Conservation (phyloP, 225 moss, liverwort and hornwort species). For the Lunularia cruciata region DNA sequence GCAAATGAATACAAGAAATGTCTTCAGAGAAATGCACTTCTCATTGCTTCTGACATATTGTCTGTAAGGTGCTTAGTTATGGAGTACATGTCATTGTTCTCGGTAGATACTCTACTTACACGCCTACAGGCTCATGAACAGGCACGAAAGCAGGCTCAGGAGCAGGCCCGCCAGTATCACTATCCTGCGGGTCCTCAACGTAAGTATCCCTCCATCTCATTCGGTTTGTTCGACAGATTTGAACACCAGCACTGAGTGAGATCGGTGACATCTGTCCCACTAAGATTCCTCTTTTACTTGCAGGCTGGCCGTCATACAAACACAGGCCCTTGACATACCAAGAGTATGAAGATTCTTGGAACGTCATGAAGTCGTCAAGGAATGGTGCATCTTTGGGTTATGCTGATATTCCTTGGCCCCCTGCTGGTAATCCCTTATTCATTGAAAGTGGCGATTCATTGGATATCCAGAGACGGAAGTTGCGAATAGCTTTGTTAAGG, state of each 20-base stretch:
- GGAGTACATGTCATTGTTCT: no score
- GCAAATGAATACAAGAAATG: no score
- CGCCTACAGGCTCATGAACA: conserved; percentile 12
- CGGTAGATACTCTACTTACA: no score
- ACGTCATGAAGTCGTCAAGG: conserved; percentile 22
- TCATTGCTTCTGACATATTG: no score
- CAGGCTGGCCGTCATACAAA: conserved; percentile 22
- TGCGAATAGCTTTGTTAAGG: conserved; percentile 37
- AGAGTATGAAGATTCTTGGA: conserved; percentile 50
- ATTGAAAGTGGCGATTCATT: conserved; percentile 38
- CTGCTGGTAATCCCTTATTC: conserved; percentile 42
- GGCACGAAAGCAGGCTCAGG: conserved; percentile 21
- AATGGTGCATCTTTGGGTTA: conserved; percentile 22
- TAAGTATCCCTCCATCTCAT: neutral
- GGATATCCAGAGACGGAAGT: conserved; percentile 37
- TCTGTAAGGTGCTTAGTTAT: no score
- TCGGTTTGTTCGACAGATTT: neutral
- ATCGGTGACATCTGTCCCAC: no score
- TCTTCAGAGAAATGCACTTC: no score
- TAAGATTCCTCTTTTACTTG: neutral
- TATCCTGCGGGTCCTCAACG: neutral
- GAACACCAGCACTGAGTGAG: no score
- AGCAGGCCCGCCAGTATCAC: conserved; percentile 25
- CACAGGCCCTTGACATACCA: conserved; percentile 28
- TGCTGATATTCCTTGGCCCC: conserved; percentile 49